Evolutionary conservation across 2,329 filamentous ascomycete genomes (phyloP), one percentile per base, ranked within the genome.

Genomic region (Fusarium sp.): DNA sequence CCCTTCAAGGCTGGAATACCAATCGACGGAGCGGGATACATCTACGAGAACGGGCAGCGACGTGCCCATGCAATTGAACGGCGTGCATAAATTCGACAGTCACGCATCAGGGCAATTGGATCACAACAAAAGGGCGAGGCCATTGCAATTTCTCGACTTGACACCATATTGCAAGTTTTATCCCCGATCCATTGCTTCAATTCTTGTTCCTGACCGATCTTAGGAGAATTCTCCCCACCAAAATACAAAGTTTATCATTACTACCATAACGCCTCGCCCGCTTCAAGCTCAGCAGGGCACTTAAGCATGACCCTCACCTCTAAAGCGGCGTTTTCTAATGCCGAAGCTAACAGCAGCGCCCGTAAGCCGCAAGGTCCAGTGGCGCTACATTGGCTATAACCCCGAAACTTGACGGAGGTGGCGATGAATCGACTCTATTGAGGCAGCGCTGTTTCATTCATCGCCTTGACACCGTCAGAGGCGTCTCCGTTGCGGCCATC

Each of bases 81-180:
- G 44, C 16, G 37, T 55, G 0, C 45, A 59, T 13, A 26, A 62
- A 16, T 31, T 47, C 1, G 28, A 9, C 3, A 57, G 30, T 20
- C 33, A 53, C 13, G 37, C 31, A 16, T 57, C 64, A 5, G 49
- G 46, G 11, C 41, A 44, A 28, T 44, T 49, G 40, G 47, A 37
- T 1, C 36, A 16, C 6, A 31, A 47, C 5, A 23, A 51, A 13
- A 65, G 45, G n/a, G 41, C 60, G 11, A 59, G 8, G 7, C 61
- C 62, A 4, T 23, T 59, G 12, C 40, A 64, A 20, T 65, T 65
- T 4, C 46, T 62, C 36, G 57, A 62, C 26, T 30, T 60, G n/a
- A 37, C 36, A 8, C 52, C 57, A 20, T 61, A 59, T 12, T 65
- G 62, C 65, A 6, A 41, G 62, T 44, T 13, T 16, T 11, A 12